phyloP scores from a whole-genome alignment of 2,329 filamentous ascomycete genomes.

The Calonectria pteridis region DNA sequence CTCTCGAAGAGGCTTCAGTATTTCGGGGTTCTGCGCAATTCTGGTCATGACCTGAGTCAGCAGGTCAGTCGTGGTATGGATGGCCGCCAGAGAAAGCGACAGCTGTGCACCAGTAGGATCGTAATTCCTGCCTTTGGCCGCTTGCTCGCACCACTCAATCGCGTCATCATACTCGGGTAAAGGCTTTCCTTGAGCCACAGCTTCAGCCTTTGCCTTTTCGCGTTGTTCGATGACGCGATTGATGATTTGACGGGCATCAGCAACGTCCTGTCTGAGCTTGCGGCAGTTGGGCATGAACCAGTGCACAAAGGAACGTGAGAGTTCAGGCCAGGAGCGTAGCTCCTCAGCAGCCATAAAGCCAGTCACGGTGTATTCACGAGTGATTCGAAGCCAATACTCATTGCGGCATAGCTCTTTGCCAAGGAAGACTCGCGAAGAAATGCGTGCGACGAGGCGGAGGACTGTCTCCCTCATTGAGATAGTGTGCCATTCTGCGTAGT shows the following conservation, averaged over 20 bases:
- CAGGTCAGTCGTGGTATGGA: background rate
- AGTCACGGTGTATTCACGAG: background rate
- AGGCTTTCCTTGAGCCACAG: background rate
- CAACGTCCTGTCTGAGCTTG: background rate
- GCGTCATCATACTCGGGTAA: background rate
- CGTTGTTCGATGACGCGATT: background rate
- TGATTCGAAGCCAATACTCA: background rate
- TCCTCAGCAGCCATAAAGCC: background rate
- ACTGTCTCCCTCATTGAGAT: background rate
- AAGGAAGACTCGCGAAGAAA: background rate
- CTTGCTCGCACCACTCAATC: background rate
- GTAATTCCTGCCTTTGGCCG: background rate
- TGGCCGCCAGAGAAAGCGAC: background rate
- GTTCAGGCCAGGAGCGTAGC: background rate
- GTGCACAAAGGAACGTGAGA: background rate
- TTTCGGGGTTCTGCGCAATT: background rate
- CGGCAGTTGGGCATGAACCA: background rate
- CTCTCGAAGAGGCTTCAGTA: background rate
- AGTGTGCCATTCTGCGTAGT: background rate
- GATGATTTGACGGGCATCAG: background rate
- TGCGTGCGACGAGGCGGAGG: background rate
- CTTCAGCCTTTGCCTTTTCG: background rate
- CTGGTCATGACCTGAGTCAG: background rate
- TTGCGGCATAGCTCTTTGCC: background rate
- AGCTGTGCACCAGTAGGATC: background rate